These are phyloP conservation scores for Fusarium oxysporum DNA, from an alignment of 2,329 filamentous ascomycete species.

Conservation along the genomic window DNA sequence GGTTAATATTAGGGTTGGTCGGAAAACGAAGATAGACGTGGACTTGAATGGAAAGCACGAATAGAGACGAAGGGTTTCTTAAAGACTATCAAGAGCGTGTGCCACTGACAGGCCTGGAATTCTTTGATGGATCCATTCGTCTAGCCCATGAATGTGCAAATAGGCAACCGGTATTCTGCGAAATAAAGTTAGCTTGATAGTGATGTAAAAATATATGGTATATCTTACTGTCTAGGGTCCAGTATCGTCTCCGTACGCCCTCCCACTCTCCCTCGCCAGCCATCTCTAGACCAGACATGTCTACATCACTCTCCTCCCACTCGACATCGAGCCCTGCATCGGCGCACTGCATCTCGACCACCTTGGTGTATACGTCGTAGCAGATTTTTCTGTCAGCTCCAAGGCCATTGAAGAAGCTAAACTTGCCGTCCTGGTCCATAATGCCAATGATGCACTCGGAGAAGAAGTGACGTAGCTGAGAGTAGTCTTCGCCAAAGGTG, in stretches of 20 bases:
- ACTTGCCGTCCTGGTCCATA: slow-evolving; percentile 77
- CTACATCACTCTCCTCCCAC: slow-evolving; percentile 83
- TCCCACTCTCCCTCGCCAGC: slow-evolving; percentile 84
- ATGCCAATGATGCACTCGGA: slow-evolving; percentile 86
- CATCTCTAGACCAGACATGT: slow-evolving; percentile 72
- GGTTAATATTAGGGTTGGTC: slow-evolving; percentile 21
- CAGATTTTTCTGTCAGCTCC: slow-evolving; percentile 92
- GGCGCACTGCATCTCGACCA: slow-evolving; percentile 89
- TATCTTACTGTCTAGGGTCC: slow-evolving; percentile 79
- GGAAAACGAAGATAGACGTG: slow-evolving; percentile 41
- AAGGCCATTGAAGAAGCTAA: slow-evolving; percentile 91
- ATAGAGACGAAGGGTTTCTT: slow-evolving; percentile 26
- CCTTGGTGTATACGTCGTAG: slow-evolving; percentile 95
- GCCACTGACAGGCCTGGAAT: slow-evolving; percentile 11
- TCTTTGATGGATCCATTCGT: slow-evolving; percentile 17
- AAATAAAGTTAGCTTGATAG: slow-evolving; percentile 40
- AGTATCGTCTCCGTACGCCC: slow-evolving; percentile 88
- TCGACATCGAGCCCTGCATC: slow-evolving; percentile 92
- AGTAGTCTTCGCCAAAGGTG: slow-evolving; percentile 95
- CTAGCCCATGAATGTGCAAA: slow-evolving; percentile 79
- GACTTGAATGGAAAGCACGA: slow-evolving; percentile 26
- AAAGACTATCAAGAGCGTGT: slow-evolving; percentile 27
- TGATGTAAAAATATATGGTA: neutral
- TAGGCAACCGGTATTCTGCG: slow-evolving; percentile 76
- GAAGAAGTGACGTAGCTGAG: slow-evolving; percentile 87